Percentiles rank a stretch among this genome's conserved stretches.
Evolutionary conservation across 306 rosid species (phyloP).

Genomic region (Sicyos baderoa): DNA sequence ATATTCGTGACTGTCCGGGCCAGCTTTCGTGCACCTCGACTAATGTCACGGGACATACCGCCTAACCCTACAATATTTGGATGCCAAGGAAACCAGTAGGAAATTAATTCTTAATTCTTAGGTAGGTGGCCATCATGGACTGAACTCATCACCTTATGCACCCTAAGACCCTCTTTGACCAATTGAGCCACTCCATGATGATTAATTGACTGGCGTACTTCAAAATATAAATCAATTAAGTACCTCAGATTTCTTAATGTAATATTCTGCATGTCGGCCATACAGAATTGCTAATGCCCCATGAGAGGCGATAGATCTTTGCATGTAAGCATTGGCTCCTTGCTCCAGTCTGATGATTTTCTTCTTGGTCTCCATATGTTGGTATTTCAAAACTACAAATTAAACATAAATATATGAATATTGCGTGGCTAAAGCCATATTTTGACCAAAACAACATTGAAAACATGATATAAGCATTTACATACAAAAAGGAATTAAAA

Average conservation of each 20-base stretch:
- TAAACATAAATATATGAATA: slow-evolving; percentile 18
- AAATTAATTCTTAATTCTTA: too few relatives aligned
- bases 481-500: neutral
- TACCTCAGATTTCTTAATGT: slow-evolving; percentile 90
- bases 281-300: slow-evolving; percentile 83
- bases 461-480: neutral
- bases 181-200: too few relatives aligned
- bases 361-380: slow-evolving; percentile 57
- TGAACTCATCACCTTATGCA: too few relatives aligned
- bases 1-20: too few relatives aligned
- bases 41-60: too few relatives aligned
- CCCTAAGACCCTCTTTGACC: too few relatives aligned
- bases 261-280: slow-evolving; percentile 63
- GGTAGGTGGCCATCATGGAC: too few relatives aligned
- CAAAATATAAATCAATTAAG: slow-evolving; percentile 1
- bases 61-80: too few relatives aligned
- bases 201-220: neutral
- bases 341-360: slow-evolving; percentile 75
- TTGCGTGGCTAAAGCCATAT: neutral
- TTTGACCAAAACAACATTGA: neutral
- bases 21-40: too few relatives aligned
- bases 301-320: slow-evolving; percentile 71
- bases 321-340: slow-evolving; percentile 57
- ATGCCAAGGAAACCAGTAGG: too few relatives aligned
- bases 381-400: slow-evolving; percentile 60